These are phyloP conservation scores for Saturnispora serradocipensis DNA, from an alignment of 805 yeast genomes.

Conservation along the genomic window DNA sequence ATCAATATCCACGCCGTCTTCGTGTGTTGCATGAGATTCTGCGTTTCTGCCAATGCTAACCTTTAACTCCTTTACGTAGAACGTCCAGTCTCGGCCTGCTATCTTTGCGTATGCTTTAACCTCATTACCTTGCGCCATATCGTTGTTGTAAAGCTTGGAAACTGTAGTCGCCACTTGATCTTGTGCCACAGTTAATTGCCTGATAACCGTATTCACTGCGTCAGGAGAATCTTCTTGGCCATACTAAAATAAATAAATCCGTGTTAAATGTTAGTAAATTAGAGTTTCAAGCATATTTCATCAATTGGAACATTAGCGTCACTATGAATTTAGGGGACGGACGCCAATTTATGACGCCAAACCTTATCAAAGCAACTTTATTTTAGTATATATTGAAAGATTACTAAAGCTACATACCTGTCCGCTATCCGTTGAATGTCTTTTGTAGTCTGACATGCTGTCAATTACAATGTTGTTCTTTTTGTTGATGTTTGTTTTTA, in stretches of 20 bases:
- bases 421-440: neutral
- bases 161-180: conserved; percentile 59
- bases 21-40: conserved; percentile 19
- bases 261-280: neutral
- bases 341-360: neutral
- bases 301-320: neutral
- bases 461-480: neutral
- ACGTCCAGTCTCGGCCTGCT: conserved; percentile 91
- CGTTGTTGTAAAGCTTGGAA: conserved; percentile 63
- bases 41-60: conserved; percentile 86
- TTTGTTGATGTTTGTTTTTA: neutral
- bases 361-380: neutral
- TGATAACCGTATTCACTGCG: conserved; percentile 64
- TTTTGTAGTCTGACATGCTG: neutral
- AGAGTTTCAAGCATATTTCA: neutral
- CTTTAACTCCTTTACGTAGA: conserved; percentile 69
- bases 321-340: neutral
- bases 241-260: neutral
- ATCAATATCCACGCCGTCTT: conserved; percentile 60
- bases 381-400: neutral
- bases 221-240: conserved; percentile 51
- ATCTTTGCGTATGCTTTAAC: conserved; percentile 98
- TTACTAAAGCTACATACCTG: neutral
- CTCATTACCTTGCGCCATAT: conserved; percentile 56
- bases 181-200: conserved; percentile 60